Evolutionary conservation across 768 basidiomycete genomes (phyloP).

Genomic region (Pholiota conissans): DNA sequence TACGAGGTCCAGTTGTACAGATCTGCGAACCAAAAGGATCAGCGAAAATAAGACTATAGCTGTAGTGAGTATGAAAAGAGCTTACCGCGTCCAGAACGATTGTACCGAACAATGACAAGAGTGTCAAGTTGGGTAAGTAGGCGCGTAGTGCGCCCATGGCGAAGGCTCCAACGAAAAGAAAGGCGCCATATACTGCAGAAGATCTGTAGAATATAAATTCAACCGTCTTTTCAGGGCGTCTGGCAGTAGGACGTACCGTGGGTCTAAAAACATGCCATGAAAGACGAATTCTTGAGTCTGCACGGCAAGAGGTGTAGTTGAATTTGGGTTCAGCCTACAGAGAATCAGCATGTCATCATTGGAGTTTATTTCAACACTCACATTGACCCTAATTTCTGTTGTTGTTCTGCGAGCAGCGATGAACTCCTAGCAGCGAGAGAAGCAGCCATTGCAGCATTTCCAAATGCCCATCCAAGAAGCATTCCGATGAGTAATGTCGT

Average conservation of each 20-base stretch:
- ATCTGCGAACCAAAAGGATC: constrained; percentile 22
- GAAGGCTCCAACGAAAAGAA: constrained; percentile 45
- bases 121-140: constrained; percentile 36
- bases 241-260: constrained; percentile 25
- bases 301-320: constrained; percentile 19
- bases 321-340: constrained; percentile 25
- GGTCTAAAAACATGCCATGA: constrained; percentile 42
- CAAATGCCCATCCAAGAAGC: constrained; percentile 49
- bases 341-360: neutral
- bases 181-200: constrained; percentile 43
- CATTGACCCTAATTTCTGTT: constrained; percentile 34
- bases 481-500: constrained; percentile 39
- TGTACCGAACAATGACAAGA: constrained; percentile 42
- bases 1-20: constrained; percentile 37
- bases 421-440: constrained; percentile 35
- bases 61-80: neutral
- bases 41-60: neutral
- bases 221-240: neutral
- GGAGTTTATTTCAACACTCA: constrained; percentile 17
- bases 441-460: constrained; percentile 42
- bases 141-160: constrained; percentile 37
- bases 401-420: constrained; percentile 32
- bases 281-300: constrained; percentile 36
- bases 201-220: constrained; percentile 21
- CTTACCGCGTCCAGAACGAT: constrained; percentile 44